These are phyloP conservation scores for Aureobasidium subglaciale DNA, from an alignment of 2,329 filamentous ascomycete species.

Conservation along the genomic window DNA sequence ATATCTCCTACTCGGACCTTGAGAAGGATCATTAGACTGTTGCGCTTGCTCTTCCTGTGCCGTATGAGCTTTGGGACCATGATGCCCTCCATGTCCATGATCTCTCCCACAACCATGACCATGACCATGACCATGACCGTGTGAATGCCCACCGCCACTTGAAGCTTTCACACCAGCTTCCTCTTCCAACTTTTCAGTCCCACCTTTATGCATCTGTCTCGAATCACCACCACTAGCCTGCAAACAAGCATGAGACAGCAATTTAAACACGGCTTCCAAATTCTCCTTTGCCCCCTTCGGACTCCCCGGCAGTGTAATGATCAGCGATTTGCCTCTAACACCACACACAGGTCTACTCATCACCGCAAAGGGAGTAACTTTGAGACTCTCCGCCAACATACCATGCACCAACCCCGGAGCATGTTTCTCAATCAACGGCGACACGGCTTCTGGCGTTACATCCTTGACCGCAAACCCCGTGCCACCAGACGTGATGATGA, in stretches of 20 bases:
- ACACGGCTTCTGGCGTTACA: conserved; percentile 83
- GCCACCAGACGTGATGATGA: conserved; percentile 83
- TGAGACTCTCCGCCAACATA: conserved; percentile 79
- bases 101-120: conserved; percentile 40
- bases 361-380: conserved; percentile 89
- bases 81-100: conserved; percentile 52
- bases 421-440: conserved; percentile 70
- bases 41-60: conserved; percentile 49
- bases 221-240: conserved; percentile 83
- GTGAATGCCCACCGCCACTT: conserved; percentile 35
- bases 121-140: conserved; percentile 33
- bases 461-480: conserved; percentile 87
- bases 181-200: conserved; percentile 73
- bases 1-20: conserved; percentile 61
- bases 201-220: conserved; percentile 68
- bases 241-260: conserved; percentile 89
- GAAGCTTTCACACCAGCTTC: conserved; percentile 51
- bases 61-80: conserved; percentile 61
- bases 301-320: conserved; percentile 86
- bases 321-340: conserved; percentile 70
- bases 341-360: conserved; percentile 95
- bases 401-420: conserved; percentile 87
- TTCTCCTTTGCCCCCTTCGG: conserved; percentile 95
- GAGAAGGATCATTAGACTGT: conserved; percentile 53
- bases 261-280: conserved; percentile 76